Evolutionary conservation across 2,329 filamentous ascomycete genomes (phyloP).

Genomic region (Fusarium tanahbumbuense): DNA sequence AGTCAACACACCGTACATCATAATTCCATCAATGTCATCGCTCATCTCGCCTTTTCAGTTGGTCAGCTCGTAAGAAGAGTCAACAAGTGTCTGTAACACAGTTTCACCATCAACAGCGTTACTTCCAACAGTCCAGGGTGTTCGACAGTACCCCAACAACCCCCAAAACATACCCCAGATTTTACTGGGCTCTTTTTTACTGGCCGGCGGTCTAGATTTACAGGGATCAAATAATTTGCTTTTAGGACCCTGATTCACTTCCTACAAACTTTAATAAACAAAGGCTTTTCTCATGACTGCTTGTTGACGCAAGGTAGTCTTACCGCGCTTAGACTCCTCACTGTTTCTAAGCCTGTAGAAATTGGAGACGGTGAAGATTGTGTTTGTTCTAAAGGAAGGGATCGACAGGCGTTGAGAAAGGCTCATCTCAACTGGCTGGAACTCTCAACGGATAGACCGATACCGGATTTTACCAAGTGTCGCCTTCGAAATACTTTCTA

Average conservation of each 20-base stretch:
- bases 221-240: conserved; percentile 11
- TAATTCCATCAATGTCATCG: neutral
- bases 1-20: neutral
- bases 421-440: neutral
- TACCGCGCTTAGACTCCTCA: neutral
- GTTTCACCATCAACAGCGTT: conserved; percentile 7
- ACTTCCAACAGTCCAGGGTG: neutral
- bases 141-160: conserved; percentile 6
- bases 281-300: neutral
- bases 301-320: neutral
- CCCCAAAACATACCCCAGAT: conserved; percentile 34
- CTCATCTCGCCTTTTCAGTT: neutral
- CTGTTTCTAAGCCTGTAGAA: neutral
- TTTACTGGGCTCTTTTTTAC: conserved; percentile 3
- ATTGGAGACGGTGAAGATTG: conserved; percentile 22
- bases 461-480: neutral
- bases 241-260: neutral
- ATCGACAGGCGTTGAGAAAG: conserved; percentile 9
- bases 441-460: conserved; percentile 19
- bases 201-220: conserved; percentile 18
- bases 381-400: neutral
- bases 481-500: neutral
- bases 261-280: neutral
- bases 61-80: neutral
- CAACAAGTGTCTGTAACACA: neutral